Percentiles rank a stretch among this genome's conserved stretches.
phyloP scores from a whole-genome alignment of 2,329 filamentous ascomycete species.

The Colletotrichum sp. region DNA sequence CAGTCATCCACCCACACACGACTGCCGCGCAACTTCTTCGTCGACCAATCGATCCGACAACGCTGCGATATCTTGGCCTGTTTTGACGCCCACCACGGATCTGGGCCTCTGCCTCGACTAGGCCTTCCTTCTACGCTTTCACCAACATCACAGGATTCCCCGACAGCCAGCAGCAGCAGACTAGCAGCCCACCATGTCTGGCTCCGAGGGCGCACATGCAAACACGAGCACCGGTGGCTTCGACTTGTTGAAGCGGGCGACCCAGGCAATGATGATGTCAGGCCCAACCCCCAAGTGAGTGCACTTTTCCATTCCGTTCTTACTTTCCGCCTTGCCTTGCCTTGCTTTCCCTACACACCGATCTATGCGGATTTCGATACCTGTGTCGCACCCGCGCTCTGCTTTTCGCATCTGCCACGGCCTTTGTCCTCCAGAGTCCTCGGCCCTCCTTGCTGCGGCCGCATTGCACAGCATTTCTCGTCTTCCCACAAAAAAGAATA shows the following conservation, averaged over 20 bases:
- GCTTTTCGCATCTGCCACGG: not conserved
- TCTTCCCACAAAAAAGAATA: not conserved
- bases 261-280: conserved; percentile 69
- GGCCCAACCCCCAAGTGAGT: conserved; percentile 33
- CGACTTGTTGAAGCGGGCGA: conserved; percentile 64
- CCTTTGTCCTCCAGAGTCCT: not conserved
- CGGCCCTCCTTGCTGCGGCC: not conserved
- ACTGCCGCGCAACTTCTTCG: not conserved
- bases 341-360: not conserved
- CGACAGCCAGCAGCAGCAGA: not conserved
- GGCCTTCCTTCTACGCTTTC: not conserved
- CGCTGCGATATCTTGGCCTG: conserved; percentile 14
- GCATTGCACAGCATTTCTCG: not conserved
- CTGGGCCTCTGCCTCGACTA: conserved; percentile 22
- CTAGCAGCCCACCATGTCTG: conserved; percentile 52
- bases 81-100: conserved; percentile 16
- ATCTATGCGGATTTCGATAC: not conserved
- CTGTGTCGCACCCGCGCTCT: not conserved
- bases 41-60: not conserved
- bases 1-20: not conserved
- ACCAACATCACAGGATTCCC: not conserved
- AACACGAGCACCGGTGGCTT: conserved; percentile 51
- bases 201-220: conserved; percentile 47
- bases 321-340: conserved; percentile 23
- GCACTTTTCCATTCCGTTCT: conserved; percentile 17